Evolutionary conservation across 805 yeast genomes (phyloP).

Genomic region (Candida broadrunensis): DNA sequence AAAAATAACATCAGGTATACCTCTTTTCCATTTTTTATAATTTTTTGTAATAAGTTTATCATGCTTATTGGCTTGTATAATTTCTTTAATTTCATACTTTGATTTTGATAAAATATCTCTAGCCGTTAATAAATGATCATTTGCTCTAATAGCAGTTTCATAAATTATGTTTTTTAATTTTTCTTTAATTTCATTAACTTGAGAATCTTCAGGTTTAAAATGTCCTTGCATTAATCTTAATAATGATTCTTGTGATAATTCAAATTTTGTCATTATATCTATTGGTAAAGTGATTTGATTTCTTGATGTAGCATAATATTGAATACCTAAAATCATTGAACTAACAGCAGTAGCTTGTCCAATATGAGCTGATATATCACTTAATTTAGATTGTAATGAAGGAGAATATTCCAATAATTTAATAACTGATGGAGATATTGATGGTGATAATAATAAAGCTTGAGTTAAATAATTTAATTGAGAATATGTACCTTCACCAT

Average conservation of each 20-base stretch:
- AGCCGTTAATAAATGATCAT: conserved; percentile 76
- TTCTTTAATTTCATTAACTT: conserved; percentile 22
- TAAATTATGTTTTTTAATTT: conserved; percentile 57
- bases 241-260: conserved; percentile 62
- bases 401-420: conserved; percentile 46
- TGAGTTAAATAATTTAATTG: conserved; percentile 70
- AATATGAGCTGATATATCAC: conserved; percentile 71
- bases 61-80: conserved; percentile 19
- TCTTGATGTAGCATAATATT: conserved; percentile 51
- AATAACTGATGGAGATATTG: conserved; percentile 54
- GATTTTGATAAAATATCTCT: conserved; percentile 47
- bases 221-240: conserved; percentile 48
- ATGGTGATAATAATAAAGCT: conserved; percentile 54
- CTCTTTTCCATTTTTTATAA: conserved; percentile 38
- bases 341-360: conserved; percentile 81
- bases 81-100: conserved; percentile 30
- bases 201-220: conserved; percentile 18
- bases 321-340: conserved; percentile 56
- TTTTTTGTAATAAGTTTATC: conserved; percentile 24
- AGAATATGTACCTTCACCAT: conserved; percentile 77
- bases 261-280: conserved; percentile 51
- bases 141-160: conserved; percentile 70
- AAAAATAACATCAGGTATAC: conserved; percentile 60
- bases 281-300: conserved; percentile 60
- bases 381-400: conserved; percentile 39